A percentile compares a stretch with the other conserved stretches of the same genome.
These are phyloP conservation scores for Samsoniella hepiali DNA, from an alignment of 2,329 filamentous ascomycete species.

Conservation along the genomic window DNA sequence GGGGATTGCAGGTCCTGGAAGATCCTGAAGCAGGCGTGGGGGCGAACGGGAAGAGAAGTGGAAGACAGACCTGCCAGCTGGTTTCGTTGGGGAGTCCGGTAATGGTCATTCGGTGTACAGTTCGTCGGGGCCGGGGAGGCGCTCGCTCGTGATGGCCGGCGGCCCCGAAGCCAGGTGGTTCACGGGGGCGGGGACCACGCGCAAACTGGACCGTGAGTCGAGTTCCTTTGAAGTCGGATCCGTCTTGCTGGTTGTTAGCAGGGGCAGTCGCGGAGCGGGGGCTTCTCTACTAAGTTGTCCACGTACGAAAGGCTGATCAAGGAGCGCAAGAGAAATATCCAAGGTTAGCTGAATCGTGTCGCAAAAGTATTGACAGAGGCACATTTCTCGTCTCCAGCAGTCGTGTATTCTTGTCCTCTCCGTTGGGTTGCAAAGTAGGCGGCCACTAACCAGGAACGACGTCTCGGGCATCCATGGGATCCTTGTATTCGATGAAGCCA, in stretches of 20 bases:
- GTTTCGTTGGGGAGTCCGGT: slow-evolving; percentile 95
- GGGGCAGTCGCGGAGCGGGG: neutral
- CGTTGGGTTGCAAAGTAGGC: neutral
- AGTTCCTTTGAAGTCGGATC: slow-evolving; percentile 96
- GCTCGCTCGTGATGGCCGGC: slow-evolving; percentile 49
- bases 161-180: slow-evolving; percentile 41
- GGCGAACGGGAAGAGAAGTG: slow-evolving; percentile 23
- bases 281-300: slow-evolving; percentile 19
- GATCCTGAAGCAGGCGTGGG: slow-evolving; percentile 3
- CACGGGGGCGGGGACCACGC: slow-evolving; percentile 68
- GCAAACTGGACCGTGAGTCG: slow-evolving; percentile 98
- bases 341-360: slow-evolving; percentile 20
- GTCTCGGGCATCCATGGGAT: slow-evolving; percentile 95
- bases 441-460: slow-evolving; percentile 83
- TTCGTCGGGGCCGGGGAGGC: slow-evolving; percentile 79
- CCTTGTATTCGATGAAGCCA: slow-evolving; percentile 99
- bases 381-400: slow-evolving; percentile 1
- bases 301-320: slow-evolving; percentile 59
- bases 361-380: neutral
- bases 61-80: slow-evolving; percentile 98
- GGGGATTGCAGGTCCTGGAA: slow-evolving; percentile 5
- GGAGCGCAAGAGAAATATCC: slow-evolving; percentile 21
- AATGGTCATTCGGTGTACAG: slow-evolving; percentile 94
- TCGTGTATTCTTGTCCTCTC: neutral
- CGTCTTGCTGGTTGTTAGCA: slow-evolving; percentile 59